A percentile compares a stretch with the other conserved stretches of the same genome.
Conservation (phyloP, 768 basidiomycete genomes). For the Phanerochaete carnosa region DNA sequence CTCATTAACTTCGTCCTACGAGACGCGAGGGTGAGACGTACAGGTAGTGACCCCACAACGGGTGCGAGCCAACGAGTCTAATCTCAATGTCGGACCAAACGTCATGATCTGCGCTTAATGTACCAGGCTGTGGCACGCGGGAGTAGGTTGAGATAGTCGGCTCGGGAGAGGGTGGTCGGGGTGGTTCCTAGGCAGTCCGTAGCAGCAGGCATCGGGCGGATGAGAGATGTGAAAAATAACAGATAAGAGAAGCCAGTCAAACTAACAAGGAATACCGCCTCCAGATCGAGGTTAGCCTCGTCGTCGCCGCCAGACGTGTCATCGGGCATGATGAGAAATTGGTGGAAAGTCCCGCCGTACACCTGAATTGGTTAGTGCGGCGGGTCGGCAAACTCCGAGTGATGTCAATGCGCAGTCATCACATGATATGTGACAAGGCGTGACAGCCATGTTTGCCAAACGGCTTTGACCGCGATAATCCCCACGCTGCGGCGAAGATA, state of each 20-base stretch:
- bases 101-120: not conserved
- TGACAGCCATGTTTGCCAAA: too few species aligned
- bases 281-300: conserved; percentile 36
- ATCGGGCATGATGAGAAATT: not conserved
- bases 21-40: conserved; percentile 27
- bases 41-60: conserved; percentile 82
- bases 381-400: not conserved
- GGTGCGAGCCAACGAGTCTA: conserved; percentile 73
- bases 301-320: conserved; percentile 18
- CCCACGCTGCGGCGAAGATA: too few species aligned
- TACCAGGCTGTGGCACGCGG: conserved; percentile 22
- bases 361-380: not conserved
- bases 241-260: conserved; percentile 4
- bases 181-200: conserved; percentile 47
- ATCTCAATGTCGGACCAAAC: conserved; percentile 46
- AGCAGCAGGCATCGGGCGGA: not conserved
- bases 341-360: not conserved
- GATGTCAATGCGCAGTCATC: not conserved
- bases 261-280: conserved; percentile 50
- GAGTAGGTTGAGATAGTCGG: conserved; percentile 51
- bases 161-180: conserved; percentile 64
- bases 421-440: too few species aligned
- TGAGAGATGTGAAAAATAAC: not conserved
- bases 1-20: not conserved
- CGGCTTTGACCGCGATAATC: too few species aligned